Conservation (phyloP, 1,139 yeast species). For the Hyphopichia khmerensis region DNA sequence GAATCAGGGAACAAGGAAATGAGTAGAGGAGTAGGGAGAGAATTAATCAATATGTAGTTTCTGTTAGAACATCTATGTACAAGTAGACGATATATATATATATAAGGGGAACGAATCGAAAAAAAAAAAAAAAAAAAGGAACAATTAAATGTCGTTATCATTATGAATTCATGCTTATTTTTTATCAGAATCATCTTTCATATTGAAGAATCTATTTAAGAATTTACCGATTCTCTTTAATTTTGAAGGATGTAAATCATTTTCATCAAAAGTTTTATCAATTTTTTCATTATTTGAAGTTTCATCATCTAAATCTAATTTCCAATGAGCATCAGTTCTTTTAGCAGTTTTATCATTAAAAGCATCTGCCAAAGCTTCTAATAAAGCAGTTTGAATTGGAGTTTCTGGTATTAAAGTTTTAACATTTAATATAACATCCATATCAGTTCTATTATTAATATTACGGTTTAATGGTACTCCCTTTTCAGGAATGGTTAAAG, state of each 20-base stretch:
- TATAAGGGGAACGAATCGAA: too few relatives aligned
- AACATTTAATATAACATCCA: conserved; percentile 74
- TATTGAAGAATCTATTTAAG: conserved; percentile 62
- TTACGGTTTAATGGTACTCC: conserved; percentile 77
- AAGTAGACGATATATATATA: background rate
- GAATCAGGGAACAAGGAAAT: too few relatives aligned
- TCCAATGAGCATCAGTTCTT: conserved; percentile 62
- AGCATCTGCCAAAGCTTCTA: conserved; percentile 94
- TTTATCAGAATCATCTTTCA: conserved; percentile 30
- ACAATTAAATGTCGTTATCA: background rate
- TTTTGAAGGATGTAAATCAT: conserved; percentile 56
- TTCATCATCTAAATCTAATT: conserved; percentile 35
- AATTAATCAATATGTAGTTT: too few relatives aligned
- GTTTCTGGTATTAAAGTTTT: conserved; percentile 72
- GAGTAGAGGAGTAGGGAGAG: too few relatives aligned
- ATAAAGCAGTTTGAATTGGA: conserved; percentile 85
- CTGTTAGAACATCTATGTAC: conserved; percentile 1
- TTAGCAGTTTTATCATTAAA: conserved; percentile 78
- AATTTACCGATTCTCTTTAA: conserved; percentile 62
- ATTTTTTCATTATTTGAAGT: conserved; percentile 10
- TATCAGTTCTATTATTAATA: conserved; percentile 68
- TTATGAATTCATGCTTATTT: background rate
- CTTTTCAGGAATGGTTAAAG: conserved; percentile 75
- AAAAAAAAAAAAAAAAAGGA: too few relatives aligned
- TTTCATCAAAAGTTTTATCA: conserved; percentile 29